Base-by-base conservation (phyloP, 805 yeast genomes). In the Ogataea corticis region DNA sequence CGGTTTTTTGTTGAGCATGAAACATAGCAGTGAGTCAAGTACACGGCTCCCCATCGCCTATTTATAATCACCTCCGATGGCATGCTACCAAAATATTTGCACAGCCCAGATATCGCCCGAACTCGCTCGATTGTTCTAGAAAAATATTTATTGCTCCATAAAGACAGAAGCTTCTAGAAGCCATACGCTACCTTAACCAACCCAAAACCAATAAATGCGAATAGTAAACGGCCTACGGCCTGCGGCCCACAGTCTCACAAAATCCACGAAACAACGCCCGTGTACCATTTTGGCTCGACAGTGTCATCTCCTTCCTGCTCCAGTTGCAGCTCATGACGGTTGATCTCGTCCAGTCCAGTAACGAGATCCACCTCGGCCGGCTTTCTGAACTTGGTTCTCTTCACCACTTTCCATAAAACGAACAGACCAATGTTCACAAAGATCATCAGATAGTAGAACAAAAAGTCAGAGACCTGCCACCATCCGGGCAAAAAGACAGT, bases 401-500 rank as follows among this genome's bases (percentile, higher is more conserved):
- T 64, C 49, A 67, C 16, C 13, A 71, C 1, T 55, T 72, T 72
- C 63, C 65, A 72, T 17, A 65, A 62, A 23, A 68, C 29, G 41
- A 58, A 67, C 18, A 70, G 58, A 11, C 65, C 68, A 27, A 71
- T 43, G 45, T 70, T 68, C 32, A 72, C 63, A 29, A 73, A 73
- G 27, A 72, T 63, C 62, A 72, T 65, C 46, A 73, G 63, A 56
- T 72, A 73, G 27, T 65, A 67, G 46, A 72, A 72, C 50, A 73
- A 62, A 49, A 73, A 73, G 5, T 68, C 59, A 31, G 68, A 57
- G 13, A 62, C 50, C 25, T 50, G 49, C 76, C 76, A 59, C 44
- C 53, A 41, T n/a, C 72, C 71, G 4, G 71, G 70, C 39, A 70
- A 52, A 48, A 72, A 72, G 7, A 67, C 68, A 4, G 71, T 61